Base-by-base conservation (phyloP, 1,139 yeast species). In the Sugiyamaella castrensis region DNA sequence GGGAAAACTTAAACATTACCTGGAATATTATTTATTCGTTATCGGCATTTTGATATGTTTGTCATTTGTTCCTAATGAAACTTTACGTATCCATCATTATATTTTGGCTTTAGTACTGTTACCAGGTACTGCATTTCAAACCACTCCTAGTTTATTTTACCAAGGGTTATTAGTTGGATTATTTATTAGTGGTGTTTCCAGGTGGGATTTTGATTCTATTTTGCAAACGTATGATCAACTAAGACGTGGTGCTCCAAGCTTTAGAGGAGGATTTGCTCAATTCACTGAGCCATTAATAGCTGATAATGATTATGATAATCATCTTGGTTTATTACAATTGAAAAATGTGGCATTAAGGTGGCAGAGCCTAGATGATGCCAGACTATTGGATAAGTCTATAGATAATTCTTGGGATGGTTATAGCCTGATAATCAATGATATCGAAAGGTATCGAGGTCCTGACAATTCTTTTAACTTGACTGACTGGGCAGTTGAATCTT, bases 151-250 rank as follows among this genome's bases (percentile, higher is more conserved):
- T 0, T 62, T 79, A 40, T 71, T 84, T 46, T 84, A 88, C 62
- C 96, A 89, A 64, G 98, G 98, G 1, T 76, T 92, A 1, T 70
- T 92, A 26, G 66, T 87, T 1, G 98, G 98, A 0, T 71, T 91
- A 34, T 77, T 86, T 49, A 74, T 89, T 8, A 84, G 92, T 19
- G 98, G 98, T 0, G 81, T 88, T 1, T 82, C 95, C 0, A 73
- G 95, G 52, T 91, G 98, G 98, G 97, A 94, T 47, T 82, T 85
- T 61, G 98, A 95, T 2, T 82, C 96, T 19, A 82, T 91, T 51
- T 81, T 86, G 1, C 96, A 91, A 62, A 88, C 97, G 0, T 77
- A 77, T 40, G 70, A 75, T 10, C 77, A 88, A 11, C 68, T 89
- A 43, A 68, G 81, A 53, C 71, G 96, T 57, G 85, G 85, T 27